Percentiles rank a stretch among this genome's conserved stretches.
phyloP scores from a whole-genome alignment of 768 basidiomycete species.

The Suillus luteus region DNA sequence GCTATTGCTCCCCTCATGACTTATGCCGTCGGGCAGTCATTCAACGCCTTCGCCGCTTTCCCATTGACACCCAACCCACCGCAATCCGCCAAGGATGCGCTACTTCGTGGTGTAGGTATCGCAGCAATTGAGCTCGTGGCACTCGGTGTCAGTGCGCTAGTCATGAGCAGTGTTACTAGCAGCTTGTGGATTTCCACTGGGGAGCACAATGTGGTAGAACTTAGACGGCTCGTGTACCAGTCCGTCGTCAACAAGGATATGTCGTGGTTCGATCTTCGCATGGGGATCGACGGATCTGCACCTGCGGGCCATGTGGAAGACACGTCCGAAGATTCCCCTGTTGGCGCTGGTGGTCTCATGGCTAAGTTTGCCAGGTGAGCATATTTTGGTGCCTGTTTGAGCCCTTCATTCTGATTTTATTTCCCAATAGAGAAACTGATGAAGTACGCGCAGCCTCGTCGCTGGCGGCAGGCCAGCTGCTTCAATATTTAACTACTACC shows the following conservation, averaged over 20 bases:
- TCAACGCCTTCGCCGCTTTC: constrained; percentile 69
- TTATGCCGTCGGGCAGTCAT: constrained; percentile 72
- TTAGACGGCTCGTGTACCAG: constrained; percentile 69
- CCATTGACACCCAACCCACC: constrained; percentile 44
- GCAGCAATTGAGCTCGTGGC: constrained; percentile 67
- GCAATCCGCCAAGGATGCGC: constrained; percentile 44
- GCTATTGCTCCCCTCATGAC: constrained; percentile 88
- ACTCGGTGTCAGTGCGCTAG: constrained; percentile 64
- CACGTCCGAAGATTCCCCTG: constrained; percentile 44
- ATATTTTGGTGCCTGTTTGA: neutral
- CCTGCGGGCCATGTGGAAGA: constrained; percentile 29
- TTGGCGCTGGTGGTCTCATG: constrained; percentile 91
- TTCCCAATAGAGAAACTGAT: constrained; percentile 78
- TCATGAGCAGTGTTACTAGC: constrained; percentile 73
- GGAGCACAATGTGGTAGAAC: constrained; percentile 70
- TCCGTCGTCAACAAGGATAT: constrained; percentile 72
- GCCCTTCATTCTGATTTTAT: neutral
- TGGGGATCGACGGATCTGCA: constrained; percentile 55
- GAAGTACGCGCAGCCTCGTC: constrained; percentile 87
- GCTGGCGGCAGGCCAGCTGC: constrained; percentile 70
- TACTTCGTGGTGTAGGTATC: constrained; percentile 59
- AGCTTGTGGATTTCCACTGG: constrained; percentile 87
- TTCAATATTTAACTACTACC: constrained; percentile 83
- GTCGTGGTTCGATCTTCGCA: constrained; percentile 89
- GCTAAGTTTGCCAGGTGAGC: constrained; percentile 82